Evolutionary conservation across 2,329 filamentous ascomycete genomes (phyloP).

Genomic region (Talaromyces sp.): DNA sequence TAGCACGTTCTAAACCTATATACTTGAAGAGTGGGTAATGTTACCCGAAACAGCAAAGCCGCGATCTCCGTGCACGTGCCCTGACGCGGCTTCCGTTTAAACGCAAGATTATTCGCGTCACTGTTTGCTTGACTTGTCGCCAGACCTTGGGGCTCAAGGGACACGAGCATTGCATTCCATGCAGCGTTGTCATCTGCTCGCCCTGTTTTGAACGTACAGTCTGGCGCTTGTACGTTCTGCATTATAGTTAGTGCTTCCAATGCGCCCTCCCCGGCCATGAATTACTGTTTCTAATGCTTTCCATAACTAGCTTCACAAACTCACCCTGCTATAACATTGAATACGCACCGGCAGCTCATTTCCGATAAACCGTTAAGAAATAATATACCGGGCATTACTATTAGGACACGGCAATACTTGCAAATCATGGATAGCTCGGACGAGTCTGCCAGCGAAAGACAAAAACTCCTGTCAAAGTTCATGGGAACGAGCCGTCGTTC

Average conservation of each 20-base stretch:
- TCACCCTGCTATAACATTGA: neutral
- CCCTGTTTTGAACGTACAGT: neutral
- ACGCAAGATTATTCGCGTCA: neutral
- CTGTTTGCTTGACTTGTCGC: neutral
- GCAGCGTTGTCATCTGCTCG: neutral
- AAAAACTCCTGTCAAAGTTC: constrained; percentile 22
- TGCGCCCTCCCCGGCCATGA: no score
- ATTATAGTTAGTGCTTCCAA: neutral
- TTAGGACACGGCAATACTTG: neutral
- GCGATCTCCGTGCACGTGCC: neutral
- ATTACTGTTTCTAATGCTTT: neutral
- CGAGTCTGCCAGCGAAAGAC: constrained; percentile 16
- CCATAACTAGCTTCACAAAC: neutral
- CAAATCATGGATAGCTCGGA: constrained; percentile 15
- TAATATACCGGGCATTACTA: neutral
- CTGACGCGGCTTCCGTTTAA: neutral
- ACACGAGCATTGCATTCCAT: neutral
- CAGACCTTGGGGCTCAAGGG: neutral
- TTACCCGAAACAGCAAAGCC: neutral
- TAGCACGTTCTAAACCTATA: neutral
- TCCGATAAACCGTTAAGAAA: neutral
- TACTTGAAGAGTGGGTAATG: neutral
- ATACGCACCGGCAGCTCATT: neutral
- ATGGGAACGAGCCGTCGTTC: constrained; percentile 4
- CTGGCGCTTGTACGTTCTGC: neutral